Evolutionary conservation across 495 filamentous ascomycete species (phyloP).

Genomic region (Barbatosphaeria neglecta): DNA sequence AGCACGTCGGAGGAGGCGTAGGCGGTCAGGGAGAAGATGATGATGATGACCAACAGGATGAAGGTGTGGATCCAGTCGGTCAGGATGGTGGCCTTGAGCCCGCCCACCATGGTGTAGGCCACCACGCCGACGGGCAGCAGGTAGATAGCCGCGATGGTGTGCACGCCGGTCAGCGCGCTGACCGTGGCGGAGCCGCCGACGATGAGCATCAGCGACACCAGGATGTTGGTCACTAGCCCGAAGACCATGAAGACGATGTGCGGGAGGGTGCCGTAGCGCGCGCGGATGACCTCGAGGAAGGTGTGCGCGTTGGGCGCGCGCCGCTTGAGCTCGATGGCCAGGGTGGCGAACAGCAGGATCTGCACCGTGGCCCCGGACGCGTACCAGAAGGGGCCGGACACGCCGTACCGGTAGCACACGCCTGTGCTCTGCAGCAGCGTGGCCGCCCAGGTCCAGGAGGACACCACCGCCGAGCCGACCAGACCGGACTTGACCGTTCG

Average conservation of each 20-base stretch:
- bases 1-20: conserved; percentile 67
- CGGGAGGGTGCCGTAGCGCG: conserved; percentile 46
- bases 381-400: conserved; percentile 92
- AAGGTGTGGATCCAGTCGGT: conserved; percentile 66
- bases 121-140: conserved; percentile 79
- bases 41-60: conserved; percentile 77
- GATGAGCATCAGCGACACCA: conserved; percentile 83
- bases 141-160: conserved; percentile 81
- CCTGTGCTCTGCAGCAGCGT: conserved; percentile 73
- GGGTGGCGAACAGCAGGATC: conserved; percentile 81
- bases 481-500: conserved; percentile 89
- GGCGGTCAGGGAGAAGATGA: conserved; percentile 79
- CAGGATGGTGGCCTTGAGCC: conserved; percentile 37
- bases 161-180: conserved; percentile 73
- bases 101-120: conserved; percentile 52
- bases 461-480: conserved; percentile 91
- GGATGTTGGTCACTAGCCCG: conserved; percentile 71
- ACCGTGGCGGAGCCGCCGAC: conserved; percentile 86
- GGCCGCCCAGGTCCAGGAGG: conserved; percentile 90
- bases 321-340: conserved; percentile 88
- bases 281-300: conserved; percentile 62
- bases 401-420: conserved; percentile 85
- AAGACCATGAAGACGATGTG: conserved; percentile 73
- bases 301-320: conserved; percentile 80
- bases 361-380: conserved; percentile 55